A percentile compares a stretch with the other conserved stretches of the same genome.
Conservation (phyloP, 441 rosid genomes). For the Populus tomentosa region DNA sequence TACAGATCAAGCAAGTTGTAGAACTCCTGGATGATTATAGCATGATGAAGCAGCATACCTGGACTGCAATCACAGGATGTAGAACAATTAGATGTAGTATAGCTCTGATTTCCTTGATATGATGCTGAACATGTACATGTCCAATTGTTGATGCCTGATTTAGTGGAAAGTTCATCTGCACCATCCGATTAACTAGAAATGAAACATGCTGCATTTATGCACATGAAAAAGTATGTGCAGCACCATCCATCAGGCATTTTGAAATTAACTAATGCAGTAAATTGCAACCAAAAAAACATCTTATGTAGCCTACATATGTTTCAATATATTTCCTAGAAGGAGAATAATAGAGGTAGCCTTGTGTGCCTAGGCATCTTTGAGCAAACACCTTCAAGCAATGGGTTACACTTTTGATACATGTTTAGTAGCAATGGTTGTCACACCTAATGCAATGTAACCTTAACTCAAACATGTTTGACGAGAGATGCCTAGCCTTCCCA, state of each 20-base stretch:
- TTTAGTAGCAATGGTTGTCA: background rate
- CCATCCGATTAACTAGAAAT: constrained; percentile 11
- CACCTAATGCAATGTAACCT: constrained; percentile 3
- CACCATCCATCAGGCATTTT: background rate
- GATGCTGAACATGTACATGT: constrained; percentile 62
- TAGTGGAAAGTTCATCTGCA: constrained; percentile 48
- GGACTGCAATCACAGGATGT: constrained; percentile 75
- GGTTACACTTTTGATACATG: background rate
- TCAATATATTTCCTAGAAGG: background rate
- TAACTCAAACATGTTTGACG: background rate
- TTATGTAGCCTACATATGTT: background rate
- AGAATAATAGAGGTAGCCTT: too few relatives aligned
- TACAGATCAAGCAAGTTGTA: background rate
- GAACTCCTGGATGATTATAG: constrained; percentile 8
- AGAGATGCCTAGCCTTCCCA: background rate
- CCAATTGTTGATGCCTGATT: constrained; percentile 53
- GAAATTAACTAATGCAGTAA: background rate
- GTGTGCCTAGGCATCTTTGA: background rate
- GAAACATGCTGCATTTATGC: background rate
- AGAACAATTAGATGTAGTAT: constrained; percentile 61
- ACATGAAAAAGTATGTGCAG: background rate
- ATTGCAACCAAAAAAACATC: background rate
- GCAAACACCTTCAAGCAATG: background rate
- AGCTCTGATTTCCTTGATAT: constrained; percentile 38
- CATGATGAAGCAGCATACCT: constrained; percentile 35